A percentile compares a stretch with the other conserved stretches of the same genome.
Conservation (phyloP, 441 rosid species). For the Mallotus japonicus region DNA sequence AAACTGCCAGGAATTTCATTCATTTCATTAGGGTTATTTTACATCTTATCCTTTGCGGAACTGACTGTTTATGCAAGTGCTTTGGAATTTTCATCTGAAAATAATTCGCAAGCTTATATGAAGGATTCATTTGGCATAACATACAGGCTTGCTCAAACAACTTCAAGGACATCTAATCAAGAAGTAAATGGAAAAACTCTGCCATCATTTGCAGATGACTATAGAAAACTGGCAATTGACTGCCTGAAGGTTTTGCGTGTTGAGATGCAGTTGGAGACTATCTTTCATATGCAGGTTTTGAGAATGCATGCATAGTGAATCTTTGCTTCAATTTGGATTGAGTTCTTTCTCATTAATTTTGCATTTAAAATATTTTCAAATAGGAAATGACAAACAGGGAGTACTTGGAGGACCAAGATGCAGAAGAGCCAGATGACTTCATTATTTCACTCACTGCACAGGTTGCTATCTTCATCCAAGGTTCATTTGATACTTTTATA, state of each 20-base stretch:
- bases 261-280: conserved; percentile 96
- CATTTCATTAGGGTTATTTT: neutral
- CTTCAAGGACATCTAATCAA: conserved; percentile 49
- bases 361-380: conserved; percentile 27
- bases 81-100: neutral
- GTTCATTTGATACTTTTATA: neutral
- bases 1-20: neutral
- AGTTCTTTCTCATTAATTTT: conserved; percentile 16
- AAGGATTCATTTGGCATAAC: conserved; percentile 1
- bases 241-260: conserved; percentile 95
- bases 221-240: conserved; percentile 90
- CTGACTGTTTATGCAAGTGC: neutral
- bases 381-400: conserved; percentile 94
- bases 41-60: neutral
- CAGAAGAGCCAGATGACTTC: conserved; percentile 98
- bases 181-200: conserved; percentile 59
- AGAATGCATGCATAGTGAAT: conserved; percentile 21
- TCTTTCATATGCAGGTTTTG: conserved; percentile 96
- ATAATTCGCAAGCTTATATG: neutral
- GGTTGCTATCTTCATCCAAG: conserved; percentile 42
- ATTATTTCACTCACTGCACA: conserved; percentile 84
- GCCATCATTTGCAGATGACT: conserved; percentile 81
- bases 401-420: conserved; percentile 90
- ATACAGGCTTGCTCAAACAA: conserved; percentile 68
- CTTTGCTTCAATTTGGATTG: conserved; percentile 10